These are phyloP conservation scores for Olyra latifolia DNA, from an alignment of 176 grass and related monocot genomes.

Conservation along the genomic window DNA sequence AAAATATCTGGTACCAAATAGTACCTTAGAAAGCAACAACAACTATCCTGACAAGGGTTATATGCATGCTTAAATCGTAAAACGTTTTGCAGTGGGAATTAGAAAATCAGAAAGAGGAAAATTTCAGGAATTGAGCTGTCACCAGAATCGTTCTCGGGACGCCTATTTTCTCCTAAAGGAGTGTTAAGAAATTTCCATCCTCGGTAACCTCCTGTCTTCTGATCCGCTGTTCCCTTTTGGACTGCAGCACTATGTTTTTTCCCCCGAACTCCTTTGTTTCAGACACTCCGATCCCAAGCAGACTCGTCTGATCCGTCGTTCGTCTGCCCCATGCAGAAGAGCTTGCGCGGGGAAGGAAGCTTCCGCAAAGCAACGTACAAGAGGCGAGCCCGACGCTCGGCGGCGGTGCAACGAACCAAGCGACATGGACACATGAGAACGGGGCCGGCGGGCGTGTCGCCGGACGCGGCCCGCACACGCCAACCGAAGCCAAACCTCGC, in stretches of 20 bases:
- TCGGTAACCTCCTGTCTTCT: not conserved
- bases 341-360: not conserved
- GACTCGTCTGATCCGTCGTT: not conserved
- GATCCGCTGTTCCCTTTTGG: not conserved
- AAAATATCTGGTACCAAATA: too few species aligned
- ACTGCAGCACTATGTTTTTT: too few species aligned
- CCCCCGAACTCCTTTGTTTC: not conserved
- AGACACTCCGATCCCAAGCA: not conserved
- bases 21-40: not conserved
- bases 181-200: not conserved
- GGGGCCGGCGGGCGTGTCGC: not conserved
- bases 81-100: not conserved
- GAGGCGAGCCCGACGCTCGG: not conserved
- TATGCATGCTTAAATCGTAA: not conserved
- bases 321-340: not conserved
- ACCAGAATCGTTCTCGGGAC: not conserved
- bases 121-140: not conserved
- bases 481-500: not conserved
- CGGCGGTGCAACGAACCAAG: not conserved
- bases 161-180: not conserved
- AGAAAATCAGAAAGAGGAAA: not conserved
- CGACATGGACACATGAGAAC: not conserved
- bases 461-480: constrained; percentile 41
- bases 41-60: not conserved
- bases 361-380: constrained; percentile 1